Evolutionary conservation across 2,329 filamentous ascomycete genomes (phyloP).

Genomic region (Zymoseptoria crescenta): DNA sequence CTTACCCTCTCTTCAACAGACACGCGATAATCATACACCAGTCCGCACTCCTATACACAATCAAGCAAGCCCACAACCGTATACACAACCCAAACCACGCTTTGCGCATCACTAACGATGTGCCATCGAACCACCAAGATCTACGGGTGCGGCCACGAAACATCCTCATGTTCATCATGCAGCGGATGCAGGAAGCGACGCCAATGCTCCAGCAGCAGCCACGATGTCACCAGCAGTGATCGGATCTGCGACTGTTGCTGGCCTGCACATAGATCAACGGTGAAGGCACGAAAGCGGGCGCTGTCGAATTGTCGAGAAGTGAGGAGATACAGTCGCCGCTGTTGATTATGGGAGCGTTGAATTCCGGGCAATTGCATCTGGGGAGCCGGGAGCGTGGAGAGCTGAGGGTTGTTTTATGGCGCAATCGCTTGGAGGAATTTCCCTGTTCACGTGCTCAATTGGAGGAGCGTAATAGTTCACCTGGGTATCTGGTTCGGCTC

Average conservation of each 20-base stretch:
- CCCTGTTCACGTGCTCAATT: neutral
- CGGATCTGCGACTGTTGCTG: neutral
- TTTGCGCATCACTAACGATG: neutral
- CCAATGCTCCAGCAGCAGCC: neutral
- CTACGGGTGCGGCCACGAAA: neutral
- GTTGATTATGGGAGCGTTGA: neutral
- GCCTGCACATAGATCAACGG: neutral
- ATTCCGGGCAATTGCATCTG: neutral
- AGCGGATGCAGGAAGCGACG: neutral
- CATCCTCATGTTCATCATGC: neutral
- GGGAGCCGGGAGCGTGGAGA: neutral
- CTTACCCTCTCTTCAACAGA: neutral
- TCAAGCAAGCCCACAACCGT: neutral
- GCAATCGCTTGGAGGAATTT: neutral
- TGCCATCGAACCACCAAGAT: neutral
- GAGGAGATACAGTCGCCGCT: neutral
- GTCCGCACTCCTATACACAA: neutral
- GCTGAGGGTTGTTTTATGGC: neutral
- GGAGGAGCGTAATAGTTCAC: neutral
- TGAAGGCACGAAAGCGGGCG: neutral
- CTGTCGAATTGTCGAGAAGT: neutral
- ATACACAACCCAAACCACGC: neutral
- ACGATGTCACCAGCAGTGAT: neutral
- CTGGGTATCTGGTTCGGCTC: neutral
- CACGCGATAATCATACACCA: neutral